phyloP scores from a whole-genome alignment of 352 stramenopile genomes.

The Globisporangium parvum region DNA sequence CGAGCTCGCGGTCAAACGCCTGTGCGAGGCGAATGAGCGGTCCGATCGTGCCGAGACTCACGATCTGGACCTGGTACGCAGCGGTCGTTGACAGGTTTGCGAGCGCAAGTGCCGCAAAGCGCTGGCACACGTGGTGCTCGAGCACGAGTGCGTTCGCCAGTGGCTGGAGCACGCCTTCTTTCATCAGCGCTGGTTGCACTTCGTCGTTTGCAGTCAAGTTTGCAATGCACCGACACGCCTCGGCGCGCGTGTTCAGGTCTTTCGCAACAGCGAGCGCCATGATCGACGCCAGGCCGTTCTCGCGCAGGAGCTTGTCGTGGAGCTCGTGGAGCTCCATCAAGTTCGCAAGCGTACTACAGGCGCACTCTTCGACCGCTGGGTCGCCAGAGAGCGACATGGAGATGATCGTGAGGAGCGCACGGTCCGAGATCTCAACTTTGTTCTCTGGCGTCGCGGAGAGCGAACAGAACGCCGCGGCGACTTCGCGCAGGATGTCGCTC shows the following conservation, averaged over 20 bases:
- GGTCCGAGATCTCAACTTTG: slow-evolving; percentile 93
- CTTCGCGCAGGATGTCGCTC: slow-evolving; percentile 88
- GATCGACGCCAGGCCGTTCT: slow-evolving; percentile 90
- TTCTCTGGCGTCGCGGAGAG: slow-evolving; percentile 94
- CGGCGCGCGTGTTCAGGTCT: slow-evolving; percentile 88
- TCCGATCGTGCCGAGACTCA: slow-evolving; percentile 90
- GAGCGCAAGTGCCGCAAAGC: slow-evolving; percentile 89
- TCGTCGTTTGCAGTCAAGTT: slow-evolving; percentile 95
- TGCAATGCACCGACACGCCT: slow-evolving; percentile 90
- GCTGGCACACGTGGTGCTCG: slow-evolving; percentile 90
- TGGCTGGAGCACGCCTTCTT: slow-evolving; percentile 87
- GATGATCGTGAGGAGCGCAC: slow-evolving; percentile 93
- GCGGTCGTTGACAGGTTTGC: slow-evolving; percentile 94
- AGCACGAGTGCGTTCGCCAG: slow-evolving; percentile 87
- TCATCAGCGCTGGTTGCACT: slow-evolving; percentile 88
- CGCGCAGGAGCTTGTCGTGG: slow-evolving; percentile 92
- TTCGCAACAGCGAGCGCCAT: slow-evolving; percentile 88
- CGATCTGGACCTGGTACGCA: slow-evolving; percentile 92
- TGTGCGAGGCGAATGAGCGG: slow-evolving; percentile 86
- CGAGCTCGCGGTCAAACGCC: slow-evolving; percentile 87
- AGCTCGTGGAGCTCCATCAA: slow-evolving; percentile 93
- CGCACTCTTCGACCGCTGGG: slow-evolving; percentile 87
- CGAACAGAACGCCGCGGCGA: slow-evolving; percentile 91
- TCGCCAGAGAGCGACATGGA: slow-evolving; percentile 92
- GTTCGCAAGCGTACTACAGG: slow-evolving; percentile 93